Evolutionary conservation across 192 early-diverging fungal genomes (phyloP).

Genomic region (Neocallimastix lanati): DNA sequence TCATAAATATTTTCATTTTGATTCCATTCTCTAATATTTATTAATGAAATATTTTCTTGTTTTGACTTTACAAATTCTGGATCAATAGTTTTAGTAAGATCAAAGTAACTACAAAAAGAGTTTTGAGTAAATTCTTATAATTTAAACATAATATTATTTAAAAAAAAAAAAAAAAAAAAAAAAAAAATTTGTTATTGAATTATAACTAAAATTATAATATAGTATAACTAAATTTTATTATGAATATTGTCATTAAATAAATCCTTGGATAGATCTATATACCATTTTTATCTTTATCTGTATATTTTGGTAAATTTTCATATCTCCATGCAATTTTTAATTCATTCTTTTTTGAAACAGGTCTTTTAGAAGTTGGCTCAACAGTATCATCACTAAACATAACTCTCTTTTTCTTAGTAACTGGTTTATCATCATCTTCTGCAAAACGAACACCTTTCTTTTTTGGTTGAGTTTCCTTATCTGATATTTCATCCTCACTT

Average conservation of each 20-base stretch:
- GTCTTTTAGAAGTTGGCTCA: constrained; percentile 3
- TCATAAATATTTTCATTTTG: constrained; percentile 15
- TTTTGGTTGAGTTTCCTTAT: constrained; percentile 2
- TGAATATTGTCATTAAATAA: no score
- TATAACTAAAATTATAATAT: no score
- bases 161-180: no score
- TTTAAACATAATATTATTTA: no score
- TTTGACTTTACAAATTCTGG: neutral
- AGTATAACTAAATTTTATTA: no score
- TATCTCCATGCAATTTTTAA: constrained; percentile 94
- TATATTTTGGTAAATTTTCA: constrained; percentile 55
- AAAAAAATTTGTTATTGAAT: no score
- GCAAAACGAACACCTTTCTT: neutral
- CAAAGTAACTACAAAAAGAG: neutral
- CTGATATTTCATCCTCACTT: constrained; percentile 17
- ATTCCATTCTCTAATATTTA: constrained; percentile 4
- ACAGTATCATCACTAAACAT: neutral
- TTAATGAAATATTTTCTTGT: neutral
- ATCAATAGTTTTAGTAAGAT: neutral
- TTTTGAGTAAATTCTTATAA: neutral
- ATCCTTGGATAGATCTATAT: neutral
- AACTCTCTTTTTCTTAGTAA: constrained; percentile 10
- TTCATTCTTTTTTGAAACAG: constrained; percentile 6
- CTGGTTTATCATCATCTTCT: neutral
- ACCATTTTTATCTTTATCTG: constrained; percentile 15